phyloP scores from a whole-genome alignment of 2,329 filamentous ascomycete genomes.

The Curvularia lunata region DNA sequence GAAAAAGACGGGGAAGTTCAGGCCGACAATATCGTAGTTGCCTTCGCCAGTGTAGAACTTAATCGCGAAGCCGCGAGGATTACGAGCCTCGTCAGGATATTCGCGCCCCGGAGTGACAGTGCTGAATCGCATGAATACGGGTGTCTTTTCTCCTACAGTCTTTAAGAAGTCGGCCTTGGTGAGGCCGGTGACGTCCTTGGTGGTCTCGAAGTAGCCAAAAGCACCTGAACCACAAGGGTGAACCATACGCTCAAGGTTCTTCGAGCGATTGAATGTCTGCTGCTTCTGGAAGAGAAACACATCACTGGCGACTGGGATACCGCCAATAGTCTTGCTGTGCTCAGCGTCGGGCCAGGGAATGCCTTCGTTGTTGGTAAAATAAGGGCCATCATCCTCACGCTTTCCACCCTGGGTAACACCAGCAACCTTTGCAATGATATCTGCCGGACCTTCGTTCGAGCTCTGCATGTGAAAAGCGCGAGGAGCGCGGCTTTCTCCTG shows the following conservation, averaged over 20 bases:
- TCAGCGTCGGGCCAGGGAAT: conserved; percentile 59
- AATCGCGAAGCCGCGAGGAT: conserved; percentile 58
- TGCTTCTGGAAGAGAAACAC: conserved; percentile 62
- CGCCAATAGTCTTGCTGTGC: conserved; percentile 62
- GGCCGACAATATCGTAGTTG: conserved; percentile 58
- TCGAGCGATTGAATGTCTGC: conserved; percentile 63
- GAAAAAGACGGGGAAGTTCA: conserved; percentile 60
- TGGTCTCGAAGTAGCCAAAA: conserved; percentile 57
- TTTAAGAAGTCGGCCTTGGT: conserved; percentile 54
- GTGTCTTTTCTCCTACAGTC: conserved; percentile 51
- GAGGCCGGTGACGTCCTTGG: conserved; percentile 46
- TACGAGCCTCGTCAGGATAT: conserved; percentile 55
- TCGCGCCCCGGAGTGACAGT: conserved; percentile 55
- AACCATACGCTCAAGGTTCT: conserved; percentile 55
- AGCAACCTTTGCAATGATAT: conserved; percentile 59
- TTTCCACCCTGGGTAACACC: conserved; percentile 56
- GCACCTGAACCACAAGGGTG: conserved; percentile 54
- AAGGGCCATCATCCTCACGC: conserved; percentile 57
- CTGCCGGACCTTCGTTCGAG: conserved; percentile 60
- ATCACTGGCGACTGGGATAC: conserved; percentile 59
- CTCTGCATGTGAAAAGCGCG: conserved; percentile 30
- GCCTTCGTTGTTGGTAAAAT: conserved; percentile 63
- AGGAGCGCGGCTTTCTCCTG: conserved; percentile 48
- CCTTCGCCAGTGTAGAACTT: conserved; percentile 59
- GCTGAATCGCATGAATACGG: conserved; percentile 54